Base-by-base conservation (phyloP, 1,284 basidiomycete genomes). In the Cutaneotrichosporon cyanovorans region DNA sequence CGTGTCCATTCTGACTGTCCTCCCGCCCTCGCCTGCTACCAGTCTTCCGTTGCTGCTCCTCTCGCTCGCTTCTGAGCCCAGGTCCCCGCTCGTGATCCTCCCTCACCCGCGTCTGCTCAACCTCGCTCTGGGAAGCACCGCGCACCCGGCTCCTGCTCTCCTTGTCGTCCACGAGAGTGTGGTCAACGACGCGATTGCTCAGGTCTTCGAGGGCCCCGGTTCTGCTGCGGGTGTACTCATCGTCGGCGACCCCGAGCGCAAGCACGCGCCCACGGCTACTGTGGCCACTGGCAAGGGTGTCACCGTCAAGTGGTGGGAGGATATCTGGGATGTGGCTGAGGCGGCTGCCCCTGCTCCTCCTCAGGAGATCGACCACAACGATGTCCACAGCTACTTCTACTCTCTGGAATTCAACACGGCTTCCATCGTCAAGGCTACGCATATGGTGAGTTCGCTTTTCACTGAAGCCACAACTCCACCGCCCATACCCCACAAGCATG, bases 331-430 rank as follows among this genome's bases (percentile, higher is more conserved):
- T 9, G 54, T 54, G 10, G 66, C 52, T 3, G 62, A 63, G 43
- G 42, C 37, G 9, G 47, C 45, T 11, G 15, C 34, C 8, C 40
- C 37, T 2, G 10, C 20, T 1, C n/a, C 34, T 12, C 9, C 9
- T 12, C 42, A 23, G 19, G 42, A 42, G 32, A 41, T 36, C 22
- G 23, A 32, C 21, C 51, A 45, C 46, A 45, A 43, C 10, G 51
- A 53, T 37, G 62, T 62, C 9, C 66, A 69, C 44, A 59, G 54
- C 33, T 67, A 64, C 51, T 66, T 61, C 50, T 69, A 66, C 50
- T 37, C 32, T n/a, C 14, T 14, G 9, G 32, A 14, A 15, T 34
- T 16, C 32, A 34, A 28, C 25, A 7, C 16, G 9, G 32, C 32
- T 34, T 6, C 32, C 15, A 48, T 66, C 5, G 48, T 56, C 41